These are phyloP conservation scores for Cladochytrium replicatum DNA, from an alignment of 192 early-diverging fungal species.

Conservation along the genomic window DNA sequence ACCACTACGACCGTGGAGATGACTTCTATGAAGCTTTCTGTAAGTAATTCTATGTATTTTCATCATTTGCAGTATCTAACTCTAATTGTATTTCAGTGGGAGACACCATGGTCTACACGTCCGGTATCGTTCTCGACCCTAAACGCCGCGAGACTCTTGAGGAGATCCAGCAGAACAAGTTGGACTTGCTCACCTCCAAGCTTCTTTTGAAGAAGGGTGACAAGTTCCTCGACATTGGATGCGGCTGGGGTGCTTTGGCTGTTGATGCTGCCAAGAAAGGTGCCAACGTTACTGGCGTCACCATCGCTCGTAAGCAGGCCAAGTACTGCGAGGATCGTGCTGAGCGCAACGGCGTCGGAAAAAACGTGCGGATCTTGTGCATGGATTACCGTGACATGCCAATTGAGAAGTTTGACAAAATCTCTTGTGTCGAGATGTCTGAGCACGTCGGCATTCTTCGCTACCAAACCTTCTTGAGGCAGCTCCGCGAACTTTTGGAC, in stretches of 20 bases:
- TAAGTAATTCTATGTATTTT: conserved; percentile 12
- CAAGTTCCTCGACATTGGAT: conserved; percentile 92
- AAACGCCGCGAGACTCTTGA: conserved; percentile 76
- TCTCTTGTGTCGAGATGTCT: conserved; percentile 98
- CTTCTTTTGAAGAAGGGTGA: conserved; percentile 75
- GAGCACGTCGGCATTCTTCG: conserved; percentile 95
- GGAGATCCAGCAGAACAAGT: conserved; percentile 93
- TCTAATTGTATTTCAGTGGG: conserved; percentile 46
- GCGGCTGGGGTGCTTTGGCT: conserved; percentile 93
- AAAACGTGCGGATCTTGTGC: conserved; percentile 71
- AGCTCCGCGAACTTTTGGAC: conserved; percentile 89
- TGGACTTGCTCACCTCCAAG: conserved; percentile 80
- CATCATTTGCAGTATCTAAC: not conserved
- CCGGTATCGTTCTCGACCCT: conserved; percentile 75
- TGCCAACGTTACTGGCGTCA: conserved; percentile 86
- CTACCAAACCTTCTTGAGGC: conserved; percentile 75
- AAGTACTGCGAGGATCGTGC: conserved; percentile 80
- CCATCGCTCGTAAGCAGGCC: conserved; percentile 85
- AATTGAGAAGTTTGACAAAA: conserved; percentile 85
- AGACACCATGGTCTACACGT: conserved; percentile 93
- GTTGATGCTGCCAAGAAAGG: conserved; percentile 84
- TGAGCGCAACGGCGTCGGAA: conserved; percentile 66
- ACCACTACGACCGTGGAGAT: conserved; percentile 97
- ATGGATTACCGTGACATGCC: conserved; percentile 99
- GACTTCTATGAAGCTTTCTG: conserved; percentile 92